A percentile compares a stretch with the other conserved stretches of the same genome.
Conservation (phyloP, 768 basidiomycete species). For the Sistotremastrum suecicum region DNA sequence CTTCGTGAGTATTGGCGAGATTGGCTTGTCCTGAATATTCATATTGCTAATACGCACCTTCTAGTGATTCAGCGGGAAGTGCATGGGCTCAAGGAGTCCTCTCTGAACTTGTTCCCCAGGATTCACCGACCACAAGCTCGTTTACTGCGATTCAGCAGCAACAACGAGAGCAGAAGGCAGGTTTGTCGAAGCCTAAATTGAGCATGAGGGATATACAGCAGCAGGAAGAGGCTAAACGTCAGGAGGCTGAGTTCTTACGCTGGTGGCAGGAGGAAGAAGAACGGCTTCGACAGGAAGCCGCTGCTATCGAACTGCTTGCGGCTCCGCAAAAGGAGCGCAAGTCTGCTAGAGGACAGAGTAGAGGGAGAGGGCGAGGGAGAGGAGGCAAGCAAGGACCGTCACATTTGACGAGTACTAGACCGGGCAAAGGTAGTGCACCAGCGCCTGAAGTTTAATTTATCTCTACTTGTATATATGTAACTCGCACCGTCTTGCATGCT, state of each 20-base stretch:
- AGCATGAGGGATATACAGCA: constrained; percentile 76
- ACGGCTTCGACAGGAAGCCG: constrained; percentile 39
- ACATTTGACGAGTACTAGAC: too few species aligned
- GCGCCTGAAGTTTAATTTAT: too few species aligned
- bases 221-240: constrained; percentile 54
- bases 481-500: too few species aligned
- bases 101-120: constrained; percentile 22
- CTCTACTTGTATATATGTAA: too few species aligned
- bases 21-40: not conserved
- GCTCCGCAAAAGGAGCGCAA: too few species aligned
- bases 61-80: constrained; percentile 26
- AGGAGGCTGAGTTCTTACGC: constrained; percentile 67
- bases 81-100: constrained; percentile 55
- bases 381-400: too few species aligned
- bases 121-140: constrained; percentile 31
- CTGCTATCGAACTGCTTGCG: too few species aligned
- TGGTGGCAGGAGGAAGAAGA: constrained; percentile 88
- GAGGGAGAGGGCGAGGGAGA: too few species aligned
- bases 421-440: too few species aligned
- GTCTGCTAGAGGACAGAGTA: too few species aligned
- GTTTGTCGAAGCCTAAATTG: constrained; percentile 34
- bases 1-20: constrained; percentile 29
- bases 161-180: constrained; percentile 42
- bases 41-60: not conserved
- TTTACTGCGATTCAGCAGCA: constrained; percentile 76